Percentiles rank a stretch among this genome's conserved stretches.
phyloP scores from a whole-genome alignment of 23 red algal genomes.

The Chondrus crispus region DNA sequence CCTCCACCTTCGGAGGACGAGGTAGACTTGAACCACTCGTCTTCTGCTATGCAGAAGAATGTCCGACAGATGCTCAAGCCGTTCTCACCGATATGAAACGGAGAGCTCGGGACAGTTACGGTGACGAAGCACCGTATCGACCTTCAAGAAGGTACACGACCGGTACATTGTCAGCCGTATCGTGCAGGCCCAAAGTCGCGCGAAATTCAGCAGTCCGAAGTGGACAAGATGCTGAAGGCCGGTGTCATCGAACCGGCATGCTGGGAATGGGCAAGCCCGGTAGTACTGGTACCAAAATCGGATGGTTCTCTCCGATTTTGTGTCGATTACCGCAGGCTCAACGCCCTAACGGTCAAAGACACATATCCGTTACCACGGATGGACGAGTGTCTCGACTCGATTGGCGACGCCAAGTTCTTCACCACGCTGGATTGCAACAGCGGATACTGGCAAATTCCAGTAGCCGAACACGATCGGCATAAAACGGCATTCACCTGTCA shows the following conservation, averaged over 20 bases:
- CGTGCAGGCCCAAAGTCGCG: background rate
- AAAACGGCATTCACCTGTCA: slow-evolving; percentile 1
- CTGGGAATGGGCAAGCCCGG: background rate
- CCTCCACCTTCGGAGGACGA: background rate
- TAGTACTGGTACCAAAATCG: background rate
- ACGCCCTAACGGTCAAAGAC: background rate
- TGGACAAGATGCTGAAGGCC: background rate
- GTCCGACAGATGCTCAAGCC: background rate
- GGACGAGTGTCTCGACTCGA: background rate
- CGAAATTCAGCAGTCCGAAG: background rate
- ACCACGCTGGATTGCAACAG: background rate
- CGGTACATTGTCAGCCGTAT: background rate
- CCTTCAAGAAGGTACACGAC: background rate
- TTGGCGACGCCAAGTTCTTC: background rate
- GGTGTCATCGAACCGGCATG: background rate
- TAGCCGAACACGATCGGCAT: background rate
- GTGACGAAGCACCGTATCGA: background rate
- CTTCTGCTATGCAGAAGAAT: background rate
- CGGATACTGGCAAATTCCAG: no score
- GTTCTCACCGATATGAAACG: background rate
- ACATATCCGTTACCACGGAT: slow-evolving; percentile 1
- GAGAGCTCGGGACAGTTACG: background rate
- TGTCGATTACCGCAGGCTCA: background rate
- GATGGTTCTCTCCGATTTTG: background rate
- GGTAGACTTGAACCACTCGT: background rate